Percentiles rank a stretch among this genome's conserved stretches.
phyloP scores from a whole-genome alignment of 2,329 filamentous ascomycete genomes.

The Anthostomella pinea region DNA sequence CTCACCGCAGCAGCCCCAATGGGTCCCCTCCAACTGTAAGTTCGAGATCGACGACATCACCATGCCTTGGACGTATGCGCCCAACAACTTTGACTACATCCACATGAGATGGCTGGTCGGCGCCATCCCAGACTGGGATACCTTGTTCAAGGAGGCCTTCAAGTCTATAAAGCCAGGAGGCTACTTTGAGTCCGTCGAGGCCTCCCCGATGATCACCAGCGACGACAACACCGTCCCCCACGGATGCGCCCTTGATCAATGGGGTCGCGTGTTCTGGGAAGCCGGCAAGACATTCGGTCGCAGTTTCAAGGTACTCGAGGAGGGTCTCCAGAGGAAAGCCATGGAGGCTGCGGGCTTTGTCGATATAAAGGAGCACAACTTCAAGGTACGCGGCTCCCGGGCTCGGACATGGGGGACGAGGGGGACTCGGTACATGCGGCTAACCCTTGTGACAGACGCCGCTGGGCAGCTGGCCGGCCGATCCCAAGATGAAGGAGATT shows the following conservation, averaged over 20 bases:
- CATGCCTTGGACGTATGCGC: conserved; percentile 45
- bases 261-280: conserved; percentile 34
- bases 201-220: conserved; percentile 23
- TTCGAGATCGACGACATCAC: conserved; percentile 33
- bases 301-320: conserved; percentile 30
- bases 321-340: conserved; percentile 28
- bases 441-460: conserved; percentile 28
- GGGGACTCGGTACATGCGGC: background rate
- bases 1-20: conserved; percentile 38
- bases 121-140: conserved; percentile 52
- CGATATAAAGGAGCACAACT: conserved; percentile 20
- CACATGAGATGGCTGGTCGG: conserved; percentile 58
- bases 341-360: conserved; percentile 32
- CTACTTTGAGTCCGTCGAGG: conserved; percentile 28
- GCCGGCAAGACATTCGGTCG: conserved; percentile 33
- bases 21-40: conserved; percentile 36
- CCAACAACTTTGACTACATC: conserved; percentile 56
- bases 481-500: conserved; percentile 34
- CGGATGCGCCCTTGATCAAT: conserved; percentile 32
- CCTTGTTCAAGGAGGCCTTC: conserved; percentile 47
- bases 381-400: conserved; percentile 22
- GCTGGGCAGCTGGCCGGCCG: conserved; percentile 40
- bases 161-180: conserved; percentile 54
- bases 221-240: conserved; percentile 28
- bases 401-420: background rate